These are phyloP conservation scores for Fistulina hepatica DNA, from an alignment of 1,284 basidiomycete genomes.

Conservation along the genomic window DNA sequence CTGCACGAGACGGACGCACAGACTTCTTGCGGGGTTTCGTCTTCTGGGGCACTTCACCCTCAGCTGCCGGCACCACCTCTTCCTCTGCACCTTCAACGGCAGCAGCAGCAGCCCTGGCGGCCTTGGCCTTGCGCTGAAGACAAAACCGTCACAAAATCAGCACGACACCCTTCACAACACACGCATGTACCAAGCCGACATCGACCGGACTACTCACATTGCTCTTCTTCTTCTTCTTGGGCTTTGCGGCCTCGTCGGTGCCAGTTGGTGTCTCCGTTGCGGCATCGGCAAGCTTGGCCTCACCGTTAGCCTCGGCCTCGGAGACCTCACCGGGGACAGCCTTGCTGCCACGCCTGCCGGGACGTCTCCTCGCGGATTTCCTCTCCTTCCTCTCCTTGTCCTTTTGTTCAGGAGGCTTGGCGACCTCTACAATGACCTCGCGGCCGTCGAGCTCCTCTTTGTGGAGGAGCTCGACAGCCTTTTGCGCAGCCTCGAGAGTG, in stretches of 20 bases:
- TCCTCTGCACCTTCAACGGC: slow-evolving; percentile 24
- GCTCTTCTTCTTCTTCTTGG: slow-evolving; percentile 78
- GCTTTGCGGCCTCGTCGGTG: slow-evolving; percentile 50
- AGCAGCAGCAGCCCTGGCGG: slow-evolving; percentile 29
- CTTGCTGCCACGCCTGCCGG: slow-evolving; percentile 71
- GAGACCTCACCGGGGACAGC: slow-evolving; percentile 77
- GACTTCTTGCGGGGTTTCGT: slow-evolving; percentile 51
- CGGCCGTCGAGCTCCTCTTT: slow-evolving; percentile 83
- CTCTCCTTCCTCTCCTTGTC: slow-evolving; percentile 71
- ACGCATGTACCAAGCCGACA: no score
- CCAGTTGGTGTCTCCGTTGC: slow-evolving; percentile 26
- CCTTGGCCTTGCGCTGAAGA: slow-evolving; percentile 39
- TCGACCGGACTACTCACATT: slow-evolving; percentile 50
- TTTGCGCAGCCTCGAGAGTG: slow-evolving; percentile 72
- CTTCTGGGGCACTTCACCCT: slow-evolving; percentile 34
- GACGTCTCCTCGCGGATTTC: slow-evolving; percentile 58
- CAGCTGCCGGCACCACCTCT: slow-evolving; percentile 24
- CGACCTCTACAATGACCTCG: slow-evolving; percentile 78
- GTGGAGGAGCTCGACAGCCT: slow-evolving; percentile 79
- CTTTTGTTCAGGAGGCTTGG: slow-evolving; percentile 81
- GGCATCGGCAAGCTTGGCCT: slow-evolving; percentile 42
- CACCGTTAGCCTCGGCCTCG: slow-evolving; percentile 76
- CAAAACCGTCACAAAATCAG: slow-evolving; percentile 15
- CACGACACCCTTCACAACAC: slow-evolving; percentile 8
- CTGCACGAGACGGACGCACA: slow-evolving; percentile 48